Conservation (phyloP, 495 filamentous ascomycete species). For the Cercophora scortea region DNA sequence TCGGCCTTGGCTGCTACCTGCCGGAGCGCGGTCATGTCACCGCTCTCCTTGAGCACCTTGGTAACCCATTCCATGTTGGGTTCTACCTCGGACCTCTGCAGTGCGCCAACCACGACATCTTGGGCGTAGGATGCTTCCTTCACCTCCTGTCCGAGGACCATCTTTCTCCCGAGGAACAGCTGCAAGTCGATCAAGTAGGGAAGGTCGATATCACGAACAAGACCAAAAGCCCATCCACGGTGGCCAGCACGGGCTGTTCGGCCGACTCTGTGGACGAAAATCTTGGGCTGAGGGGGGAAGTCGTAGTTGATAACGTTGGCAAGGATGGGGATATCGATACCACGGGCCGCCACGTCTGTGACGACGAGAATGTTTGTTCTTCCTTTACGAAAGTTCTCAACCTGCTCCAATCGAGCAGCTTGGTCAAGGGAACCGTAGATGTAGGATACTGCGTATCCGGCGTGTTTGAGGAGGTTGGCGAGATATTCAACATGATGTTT, state of each 20-base stretch:
- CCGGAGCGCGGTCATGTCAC: slow-evolving; percentile 63
- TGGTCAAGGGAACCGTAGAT: slow-evolving; percentile 92
- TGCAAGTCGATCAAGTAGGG: slow-evolving; percentile 94
- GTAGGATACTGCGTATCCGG: slow-evolving; percentile 84
- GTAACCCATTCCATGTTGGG: slow-evolving; percentile 68
- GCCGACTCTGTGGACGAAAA: slow-evolving; percentile 94
- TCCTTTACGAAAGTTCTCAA: slow-evolving; percentile 78
- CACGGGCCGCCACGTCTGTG: slow-evolving; percentile 92
- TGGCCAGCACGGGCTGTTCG: slow-evolving; percentile 89
- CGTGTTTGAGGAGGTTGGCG: slow-evolving; percentile 57
- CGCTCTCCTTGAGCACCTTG: slow-evolving; percentile 64
- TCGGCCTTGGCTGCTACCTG: slow-evolving; percentile 79
- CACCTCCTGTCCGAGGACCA: slow-evolving; percentile 57
- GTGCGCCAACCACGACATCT: slow-evolving; percentile 69
- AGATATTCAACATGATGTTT: slow-evolving; percentile 99
- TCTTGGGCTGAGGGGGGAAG: slow-evolving; percentile 92
- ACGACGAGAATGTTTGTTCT: slow-evolving; percentile 88
- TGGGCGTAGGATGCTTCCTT: slow-evolving; percentile 61
- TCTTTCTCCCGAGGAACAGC: slow-evolving; percentile 75
- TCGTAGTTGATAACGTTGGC: slow-evolving; percentile 99
- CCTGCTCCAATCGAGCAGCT: slow-evolving; percentile 81
- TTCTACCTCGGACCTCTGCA: slow-evolving; percentile 64
- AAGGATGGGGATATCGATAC: slow-evolving; percentile 94
- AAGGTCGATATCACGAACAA: slow-evolving; percentile 75
- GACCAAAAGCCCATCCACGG: slow-evolving; percentile 88